A percentile compares a stretch with the other conserved stretches of the same genome.
Evolutionary conservation across 805 yeast species (phyloP).

Genomic region (Kodamaea sagamina): DNA sequence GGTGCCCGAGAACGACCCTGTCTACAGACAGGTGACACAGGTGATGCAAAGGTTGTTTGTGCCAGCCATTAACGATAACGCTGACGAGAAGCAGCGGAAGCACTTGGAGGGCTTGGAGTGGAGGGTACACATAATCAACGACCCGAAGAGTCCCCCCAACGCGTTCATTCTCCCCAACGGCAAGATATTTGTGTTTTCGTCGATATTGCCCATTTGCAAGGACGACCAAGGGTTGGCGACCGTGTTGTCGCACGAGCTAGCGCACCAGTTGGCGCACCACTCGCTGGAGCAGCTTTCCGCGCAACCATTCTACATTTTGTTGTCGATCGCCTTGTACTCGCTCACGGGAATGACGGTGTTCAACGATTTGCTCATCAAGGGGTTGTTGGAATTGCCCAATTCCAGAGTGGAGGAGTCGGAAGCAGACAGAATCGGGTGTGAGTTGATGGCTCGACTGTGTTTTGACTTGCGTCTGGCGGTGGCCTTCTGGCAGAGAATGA

Average conservation of each 20-base stretch:
- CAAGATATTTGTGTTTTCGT: conserved; percentile 84
- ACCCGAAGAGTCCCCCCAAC: conserved; percentile 83
- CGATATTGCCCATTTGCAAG: conserved; percentile 73
- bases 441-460: conserved; percentile 90
- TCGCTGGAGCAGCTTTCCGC: conserved; percentile 79
- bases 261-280: conserved; percentile 93
- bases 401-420: conserved; percentile 94
- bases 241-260: conserved; percentile 87
- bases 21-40: conserved; percentile 52
- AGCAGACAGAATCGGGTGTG: conserved; percentile 92
- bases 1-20: conserved; percentile 65
- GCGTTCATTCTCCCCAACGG: conserved; percentile 97
- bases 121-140: conserved; percentile 69
- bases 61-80: conserved; percentile 48
- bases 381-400: conserved; percentile 74
- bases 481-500: conserved; percentile 82
- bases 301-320: conserved; percentile 65
- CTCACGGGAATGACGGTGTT: conserved; percentile 60
- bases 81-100: conserved; percentile 35
- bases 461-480: conserved; percentile 76
- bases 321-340: conserved; percentile 56
- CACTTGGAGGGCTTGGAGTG: conserved; percentile 55
- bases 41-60: conserved; percentile 67
- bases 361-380: conserved; percentile 52
- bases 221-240: conserved; percentile 95